These are phyloP conservation scores for Fusarium sp. DNA, from an alignment of 2,329 filamentous ascomycete genomes.

Conservation along the genomic window DNA sequence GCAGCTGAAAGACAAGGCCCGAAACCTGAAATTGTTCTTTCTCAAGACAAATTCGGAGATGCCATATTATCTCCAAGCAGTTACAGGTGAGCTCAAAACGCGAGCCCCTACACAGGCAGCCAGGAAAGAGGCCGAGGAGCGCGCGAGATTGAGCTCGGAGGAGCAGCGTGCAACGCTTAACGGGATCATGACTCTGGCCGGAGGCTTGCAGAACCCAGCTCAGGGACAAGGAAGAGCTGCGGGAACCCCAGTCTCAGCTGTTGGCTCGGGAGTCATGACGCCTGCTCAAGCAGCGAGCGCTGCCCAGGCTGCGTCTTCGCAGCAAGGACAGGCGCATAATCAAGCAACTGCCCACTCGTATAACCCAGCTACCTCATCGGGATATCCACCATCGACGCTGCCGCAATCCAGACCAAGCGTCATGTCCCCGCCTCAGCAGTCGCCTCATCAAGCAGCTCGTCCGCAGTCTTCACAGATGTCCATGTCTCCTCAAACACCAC, in stretches of 20 bases:
- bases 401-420: conserved; percentile 44
- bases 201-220: conserved; percentile 60
- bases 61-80: conserved; percentile 85
- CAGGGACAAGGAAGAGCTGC: conserved; percentile 47
- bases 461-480: conserved; percentile 46
- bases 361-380: conserved; percentile 35
- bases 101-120: conserved; percentile 80
- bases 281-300: conserved; percentile 50
- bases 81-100: conserved; percentile 91
- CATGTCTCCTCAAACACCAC: conserved; percentile 46
- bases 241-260: conserved; percentile 42
- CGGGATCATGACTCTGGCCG: conserved; percentile 67
- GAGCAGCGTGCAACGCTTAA: conserved; percentile 70
- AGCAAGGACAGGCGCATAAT: conserved; percentile 33
- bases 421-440: conserved; percentile 48
- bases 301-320: conserved; percentile 44
- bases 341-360: conserved; percentile 30
- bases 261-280: conserved; percentile 48
- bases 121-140: conserved; percentile 74
- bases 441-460: conserved; percentile 39
- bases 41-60: conserved; percentile 92
- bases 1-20: conserved; percentile 90
- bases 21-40: conserved; percentile 91
- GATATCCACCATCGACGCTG: conserved; percentile 45
- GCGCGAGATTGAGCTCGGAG: conserved; percentile 66